Evolutionary conservation across 768 basidiomycete genomes (phyloP).

Genomic region (Mycena indigotica): DNA sequence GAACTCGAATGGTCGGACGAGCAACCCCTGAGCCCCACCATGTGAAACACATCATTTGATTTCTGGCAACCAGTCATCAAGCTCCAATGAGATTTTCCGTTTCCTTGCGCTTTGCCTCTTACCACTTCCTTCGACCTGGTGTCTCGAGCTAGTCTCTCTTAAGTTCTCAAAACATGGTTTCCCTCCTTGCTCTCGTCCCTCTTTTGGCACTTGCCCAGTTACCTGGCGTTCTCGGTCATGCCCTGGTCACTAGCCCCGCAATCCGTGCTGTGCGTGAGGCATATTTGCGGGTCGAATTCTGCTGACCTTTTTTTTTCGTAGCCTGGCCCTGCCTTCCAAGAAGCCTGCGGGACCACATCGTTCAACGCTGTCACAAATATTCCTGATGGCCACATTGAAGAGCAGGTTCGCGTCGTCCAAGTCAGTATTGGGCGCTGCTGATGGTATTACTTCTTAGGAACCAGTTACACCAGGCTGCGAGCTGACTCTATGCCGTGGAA

Average conservation of each 20-base stretch:
- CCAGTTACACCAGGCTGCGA: too few relatives aligned
- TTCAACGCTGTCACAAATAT: slow-evolving; percentile 9
- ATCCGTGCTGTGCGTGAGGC: slow-evolving; percentile 18
- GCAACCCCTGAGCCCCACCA: too few relatives aligned
- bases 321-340: slow-evolving; percentile 13
- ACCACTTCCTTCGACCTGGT: slow-evolving; percentile 10
- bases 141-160: slow-evolving; percentile 21
- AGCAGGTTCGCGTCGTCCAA: too few relatives aligned
- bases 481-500: slow-evolving; percentile 21
- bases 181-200: slow-evolving; percentile 5
- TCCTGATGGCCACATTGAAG: slow-evolving; percentile 18
- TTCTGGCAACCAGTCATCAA: neutral
- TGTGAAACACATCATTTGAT: neutral
- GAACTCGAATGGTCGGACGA: too few relatives aligned
- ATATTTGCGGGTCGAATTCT: too few relatives aligned
- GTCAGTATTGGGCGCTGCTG: too few relatives aligned
- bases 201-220: slow-evolving; percentile 12
- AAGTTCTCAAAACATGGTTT: slow-evolving; percentile 15
- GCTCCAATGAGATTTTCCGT: neutral
- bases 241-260: slow-evolving; percentile 10
- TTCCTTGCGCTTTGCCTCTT: neutral
- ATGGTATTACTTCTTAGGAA: too few relatives aligned
- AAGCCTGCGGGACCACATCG: slow-evolving; percentile 16
- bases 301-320: neutral
- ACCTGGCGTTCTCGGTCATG: slow-evolving; percentile 15